These are phyloP conservation scores for Penicillium pancosmium DNA, from an alignment of 495 filamentous ascomycete genomes.

Conservation along the genomic window DNA sequence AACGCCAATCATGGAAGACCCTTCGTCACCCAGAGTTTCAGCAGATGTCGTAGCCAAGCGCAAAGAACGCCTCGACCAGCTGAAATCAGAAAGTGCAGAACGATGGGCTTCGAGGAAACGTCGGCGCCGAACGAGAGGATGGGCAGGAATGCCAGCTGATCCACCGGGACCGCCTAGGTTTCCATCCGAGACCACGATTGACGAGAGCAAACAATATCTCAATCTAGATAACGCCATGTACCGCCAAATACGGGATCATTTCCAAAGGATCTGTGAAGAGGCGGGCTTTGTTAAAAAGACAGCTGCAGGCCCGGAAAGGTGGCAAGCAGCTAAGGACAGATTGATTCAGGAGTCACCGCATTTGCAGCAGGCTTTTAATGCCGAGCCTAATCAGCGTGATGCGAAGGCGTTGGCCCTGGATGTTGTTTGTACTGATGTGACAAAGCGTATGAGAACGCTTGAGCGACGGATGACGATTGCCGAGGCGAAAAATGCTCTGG, in stretches of 20 bases:
- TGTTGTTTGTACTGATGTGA: constrained; percentile 79
- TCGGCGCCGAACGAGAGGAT: constrained; percentile 69
- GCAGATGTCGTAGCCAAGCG: constrained; percentile 57
- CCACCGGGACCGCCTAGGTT: constrained; percentile 74
- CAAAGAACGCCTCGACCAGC: constrained; percentile 54
- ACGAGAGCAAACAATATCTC: constrained; percentile 74
- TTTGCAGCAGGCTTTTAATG: constrained; percentile 64
- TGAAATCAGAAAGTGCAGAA: constrained; percentile 67
- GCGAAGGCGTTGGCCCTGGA: constrained; percentile 71
- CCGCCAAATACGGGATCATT: constrained; percentile 63
- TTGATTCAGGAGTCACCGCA: constrained; percentile 67
- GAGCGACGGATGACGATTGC: constrained; percentile 66
- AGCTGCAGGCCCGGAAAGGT: constrained; percentile 67
- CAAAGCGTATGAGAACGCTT: constrained; percentile 71
- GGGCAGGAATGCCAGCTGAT: constrained; percentile 73
- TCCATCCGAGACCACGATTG: constrained; percentile 79
- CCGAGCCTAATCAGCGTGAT: constrained; percentile 51
- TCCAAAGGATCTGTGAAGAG: constrained; percentile 68
- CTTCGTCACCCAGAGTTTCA: constrained; percentile 38
- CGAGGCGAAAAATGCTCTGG: constrained; percentile 72
- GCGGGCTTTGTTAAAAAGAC: constrained; percentile 74
- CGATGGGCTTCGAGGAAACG: constrained; percentile 68
- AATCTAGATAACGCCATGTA: constrained; percentile 66
- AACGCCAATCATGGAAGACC: constrained; percentile 7
- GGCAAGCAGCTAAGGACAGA: constrained; percentile 71